A percentile compares a stretch with the other conserved stretches of the same genome.
These are phyloP conservation scores for Rhynchospora breviuscula DNA, from an alignment of 176 grass and related monocot species.

Conservation along the genomic window DNA sequence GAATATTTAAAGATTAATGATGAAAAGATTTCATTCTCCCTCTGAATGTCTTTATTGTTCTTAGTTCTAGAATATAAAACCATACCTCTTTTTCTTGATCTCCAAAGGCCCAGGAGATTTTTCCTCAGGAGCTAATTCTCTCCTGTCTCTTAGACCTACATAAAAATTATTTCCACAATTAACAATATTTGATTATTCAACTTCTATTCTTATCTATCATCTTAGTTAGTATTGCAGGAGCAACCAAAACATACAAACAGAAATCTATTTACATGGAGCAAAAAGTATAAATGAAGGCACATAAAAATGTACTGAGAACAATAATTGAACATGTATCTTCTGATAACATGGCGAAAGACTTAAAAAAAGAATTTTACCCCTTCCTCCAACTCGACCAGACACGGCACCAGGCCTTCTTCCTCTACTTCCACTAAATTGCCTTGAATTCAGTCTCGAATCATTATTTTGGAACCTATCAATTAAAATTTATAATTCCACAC, in stretches of 20 bases:
- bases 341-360: not conserved
- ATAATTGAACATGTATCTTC: not conserved
- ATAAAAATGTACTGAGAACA: not conserved
- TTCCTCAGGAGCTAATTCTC: not conserved
- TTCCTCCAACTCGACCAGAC: slow-evolving; percentile 35
- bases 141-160: not conserved
- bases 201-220: not conserved
- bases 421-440: slow-evolving; percentile 26
- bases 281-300: not conserved
- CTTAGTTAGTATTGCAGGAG: not conserved
- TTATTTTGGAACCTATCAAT: slow-evolving; percentile 18
- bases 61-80: not conserved
- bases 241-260: not conserved
- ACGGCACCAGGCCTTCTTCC: slow-evolving; percentile 35
- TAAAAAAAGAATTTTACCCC: slow-evolving; percentile 28
- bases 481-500: not conserved
- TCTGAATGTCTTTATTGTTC: not conserved
- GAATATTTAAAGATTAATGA: not conserved
- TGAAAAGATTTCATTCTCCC: not conserved
- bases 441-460: slow-evolving; percentile 1
- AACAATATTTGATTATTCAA: not conserved
- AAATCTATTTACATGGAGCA: not conserved
- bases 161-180: not conserved
- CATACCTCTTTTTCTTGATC: slow-evolving; percentile 7
- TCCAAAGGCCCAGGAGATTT: slow-evolving; percentile 1